phyloP scores from a whole-genome alignment of 306 rosid genomes.

The Trichosanthes cucumerina region DNA sequence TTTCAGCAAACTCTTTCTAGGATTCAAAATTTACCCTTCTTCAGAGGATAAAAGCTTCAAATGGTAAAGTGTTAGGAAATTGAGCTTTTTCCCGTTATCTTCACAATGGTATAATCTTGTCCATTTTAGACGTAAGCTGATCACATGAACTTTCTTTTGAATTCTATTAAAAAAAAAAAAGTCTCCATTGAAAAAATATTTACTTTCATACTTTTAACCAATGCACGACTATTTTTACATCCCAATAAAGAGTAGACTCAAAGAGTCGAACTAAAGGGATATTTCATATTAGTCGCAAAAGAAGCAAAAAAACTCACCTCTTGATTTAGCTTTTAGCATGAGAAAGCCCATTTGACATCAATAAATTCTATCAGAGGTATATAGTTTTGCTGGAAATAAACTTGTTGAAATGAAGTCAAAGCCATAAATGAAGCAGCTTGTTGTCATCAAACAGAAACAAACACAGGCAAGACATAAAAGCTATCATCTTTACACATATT shows the following conservation, averaged over 20 bases:
- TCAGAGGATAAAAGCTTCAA: not conserved
- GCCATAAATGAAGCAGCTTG: not conserved
- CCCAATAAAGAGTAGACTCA: not conserved
- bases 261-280: not conserved
- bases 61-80: not conserved
- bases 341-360: not conserved
- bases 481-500: not conserved
- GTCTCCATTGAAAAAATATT: not conserved
- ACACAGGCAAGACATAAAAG: not conserved
- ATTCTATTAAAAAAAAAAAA: not conserved
- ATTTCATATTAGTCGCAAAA: not conserved
- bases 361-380: not conserved
- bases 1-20: not conserved
- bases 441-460: not conserved
- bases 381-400: not conserved
- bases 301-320: not conserved
- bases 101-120: not conserved
- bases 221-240: not conserved
- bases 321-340: not conserved
- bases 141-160: not conserved
- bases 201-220: not conserved
- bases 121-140: not conserved
- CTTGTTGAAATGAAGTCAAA: not conserved
- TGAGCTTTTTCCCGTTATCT: not conserved
- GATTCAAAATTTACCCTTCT: not conserved